A percentile compares a stretch with the other conserved stretches of the same genome.
Conservation (phyloP, 345 rosid species). For the Eucalyptus sp. region DNA sequence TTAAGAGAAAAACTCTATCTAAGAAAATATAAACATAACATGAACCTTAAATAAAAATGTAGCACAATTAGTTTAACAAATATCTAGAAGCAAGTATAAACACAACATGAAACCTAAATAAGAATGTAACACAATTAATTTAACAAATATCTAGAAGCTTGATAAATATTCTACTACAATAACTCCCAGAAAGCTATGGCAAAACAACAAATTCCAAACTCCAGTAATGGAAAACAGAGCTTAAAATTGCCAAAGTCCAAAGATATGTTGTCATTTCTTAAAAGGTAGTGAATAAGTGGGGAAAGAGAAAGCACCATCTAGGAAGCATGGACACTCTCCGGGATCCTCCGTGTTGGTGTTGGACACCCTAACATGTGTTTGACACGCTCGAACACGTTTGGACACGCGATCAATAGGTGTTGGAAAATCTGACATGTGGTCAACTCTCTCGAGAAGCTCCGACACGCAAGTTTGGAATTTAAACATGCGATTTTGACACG, state of each 20-base stretch:
- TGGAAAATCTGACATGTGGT: too few species aligned
- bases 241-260: not conserved
- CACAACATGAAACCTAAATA: not conserved
- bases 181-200: not conserved
- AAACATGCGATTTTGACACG: too few species aligned
- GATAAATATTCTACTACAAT: not conserved
- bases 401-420: too few species aligned
- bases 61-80: not conserved
- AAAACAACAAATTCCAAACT: not conserved
- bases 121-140: not conserved
- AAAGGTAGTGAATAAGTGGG: not conserved
- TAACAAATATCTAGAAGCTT: not conserved
- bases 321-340: too few species aligned
- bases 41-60: not conserved
- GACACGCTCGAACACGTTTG: too few species aligned
- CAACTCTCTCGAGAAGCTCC: too few species aligned
- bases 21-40: not conserved
- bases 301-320: not conserved
- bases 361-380: too few species aligned
- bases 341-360: too few species aligned
- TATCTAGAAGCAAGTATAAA: not conserved
- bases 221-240: not conserved
- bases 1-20: not conserved
- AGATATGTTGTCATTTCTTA: not conserved
- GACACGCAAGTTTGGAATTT: too few species aligned